Conservation (phyloP, 352 stramenopile species). For the Globisporangium alternatum region DNA sequence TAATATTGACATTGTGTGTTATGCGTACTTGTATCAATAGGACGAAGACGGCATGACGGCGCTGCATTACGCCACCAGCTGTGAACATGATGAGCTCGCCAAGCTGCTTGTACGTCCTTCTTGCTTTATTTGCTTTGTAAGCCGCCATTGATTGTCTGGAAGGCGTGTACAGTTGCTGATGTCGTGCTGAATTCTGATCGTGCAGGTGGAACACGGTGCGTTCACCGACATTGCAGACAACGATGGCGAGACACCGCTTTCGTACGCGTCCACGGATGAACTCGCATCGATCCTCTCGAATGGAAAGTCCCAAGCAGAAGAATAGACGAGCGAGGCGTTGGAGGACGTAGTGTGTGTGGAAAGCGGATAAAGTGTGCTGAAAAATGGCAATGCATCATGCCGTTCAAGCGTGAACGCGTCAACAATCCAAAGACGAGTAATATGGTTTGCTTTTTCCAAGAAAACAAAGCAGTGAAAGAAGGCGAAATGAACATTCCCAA, state of each 20-base stretch:
- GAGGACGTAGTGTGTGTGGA: neutral
- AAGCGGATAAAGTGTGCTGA: too few species aligned
- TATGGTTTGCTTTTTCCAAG: too few species aligned
- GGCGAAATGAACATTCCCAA: too few species aligned
- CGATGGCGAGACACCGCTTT: constrained; percentile 64
- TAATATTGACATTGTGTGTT: neutral
- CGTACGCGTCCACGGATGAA: constrained; percentile 31
- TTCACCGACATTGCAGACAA: constrained; percentile 56
- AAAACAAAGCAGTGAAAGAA: too few species aligned
- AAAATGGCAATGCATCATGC: neutral
- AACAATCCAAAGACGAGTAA: too few species aligned
- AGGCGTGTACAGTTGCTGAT: neutral
- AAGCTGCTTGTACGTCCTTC: constrained; percentile 47
- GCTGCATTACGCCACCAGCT: constrained; percentile 74
- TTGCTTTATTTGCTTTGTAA: neutral
- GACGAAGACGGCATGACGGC: constrained; percentile 78
- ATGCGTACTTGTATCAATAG: constrained; percentile 22
- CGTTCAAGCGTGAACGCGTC: neutral
- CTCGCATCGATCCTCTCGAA: constrained; percentile 47
- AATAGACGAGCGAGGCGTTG: constrained; percentile 14
- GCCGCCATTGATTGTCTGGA: neutral
- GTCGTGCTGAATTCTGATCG: constrained; percentile 3
- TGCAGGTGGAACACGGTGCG: constrained; percentile 60
- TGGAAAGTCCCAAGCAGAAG: constrained; percentile 15
- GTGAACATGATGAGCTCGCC: constrained; percentile 64